Conservation (phyloP, 2,329 filamentous ascomycete species). For the Alternaria metachromatica region DNA sequence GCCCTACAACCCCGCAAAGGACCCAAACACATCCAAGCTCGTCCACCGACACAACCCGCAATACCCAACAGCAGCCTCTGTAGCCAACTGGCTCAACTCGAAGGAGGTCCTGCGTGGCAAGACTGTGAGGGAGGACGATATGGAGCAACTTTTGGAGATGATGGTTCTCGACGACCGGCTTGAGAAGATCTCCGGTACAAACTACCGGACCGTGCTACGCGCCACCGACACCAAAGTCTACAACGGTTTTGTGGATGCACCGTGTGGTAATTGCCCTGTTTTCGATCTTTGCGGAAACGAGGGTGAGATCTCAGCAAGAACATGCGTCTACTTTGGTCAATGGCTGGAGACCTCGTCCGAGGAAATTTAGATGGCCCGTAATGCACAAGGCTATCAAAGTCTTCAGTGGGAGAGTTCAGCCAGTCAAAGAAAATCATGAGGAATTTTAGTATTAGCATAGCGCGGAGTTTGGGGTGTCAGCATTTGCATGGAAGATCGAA, state of each 20-base stretch:
- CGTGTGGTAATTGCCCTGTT: conserved; percentile 90
- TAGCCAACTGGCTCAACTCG: conserved; percentile 75
- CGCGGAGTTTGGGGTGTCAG: conserved; percentile 1
- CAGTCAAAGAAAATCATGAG: not conserved
- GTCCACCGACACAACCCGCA: conserved; percentile 70
- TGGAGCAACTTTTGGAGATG: conserved; percentile 85
- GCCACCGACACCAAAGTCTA: conserved; percentile 54
- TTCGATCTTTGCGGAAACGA: conserved; percentile 92
- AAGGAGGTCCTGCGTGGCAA: conserved; percentile 75
- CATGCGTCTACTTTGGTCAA: conserved; percentile 87
- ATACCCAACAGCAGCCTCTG: conserved; percentile 81
- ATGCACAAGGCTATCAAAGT: not conserved
- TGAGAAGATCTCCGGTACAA: conserved; percentile 64
- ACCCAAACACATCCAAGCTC: conserved; percentile 29
- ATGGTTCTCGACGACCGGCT: conserved; percentile 87
- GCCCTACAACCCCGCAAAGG: conserved; percentile 31
- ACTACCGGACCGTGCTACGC: conserved; percentile 57
- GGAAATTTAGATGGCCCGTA: conserved; percentile 8
- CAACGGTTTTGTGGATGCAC: conserved; percentile 85
- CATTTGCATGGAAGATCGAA: not conserved
- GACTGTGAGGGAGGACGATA: conserved; percentile 68
- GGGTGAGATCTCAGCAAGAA: conserved; percentile 86
- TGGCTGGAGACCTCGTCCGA: conserved; percentile 67
- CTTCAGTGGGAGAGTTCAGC: not conserved
- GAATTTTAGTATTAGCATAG: not conserved